phyloP scores from a whole-genome alignment of 202 grass and related monocot genomes.

The Thinopyrum obtusiflorum region DNA sequence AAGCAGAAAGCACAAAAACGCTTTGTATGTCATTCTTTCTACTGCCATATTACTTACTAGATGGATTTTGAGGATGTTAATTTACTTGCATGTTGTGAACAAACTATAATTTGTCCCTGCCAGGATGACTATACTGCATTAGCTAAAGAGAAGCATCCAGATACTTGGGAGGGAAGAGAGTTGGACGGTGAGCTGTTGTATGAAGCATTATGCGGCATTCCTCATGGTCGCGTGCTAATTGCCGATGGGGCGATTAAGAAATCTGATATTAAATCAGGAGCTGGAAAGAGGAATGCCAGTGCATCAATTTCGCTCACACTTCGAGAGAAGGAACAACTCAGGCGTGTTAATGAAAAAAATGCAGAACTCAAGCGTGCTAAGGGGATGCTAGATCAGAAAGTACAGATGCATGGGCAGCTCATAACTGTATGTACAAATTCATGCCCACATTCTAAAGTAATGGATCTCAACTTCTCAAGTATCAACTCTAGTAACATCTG shows the following conservation, averaged over 20 bases:
- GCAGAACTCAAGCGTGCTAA: too few relatives aligned
- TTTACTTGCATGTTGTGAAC: not conserved
- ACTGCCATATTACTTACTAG: too few relatives aligned
- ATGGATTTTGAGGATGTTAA: too few relatives aligned
- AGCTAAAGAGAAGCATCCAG: not conserved
- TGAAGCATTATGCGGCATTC: not conserved
- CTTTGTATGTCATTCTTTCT: too few relatives aligned
- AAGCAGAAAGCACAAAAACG: too few relatives aligned
- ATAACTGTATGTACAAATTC: not conserved
- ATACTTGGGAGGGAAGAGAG: not conserved
- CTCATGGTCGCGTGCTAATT: not conserved
- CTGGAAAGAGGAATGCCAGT: too few relatives aligned
- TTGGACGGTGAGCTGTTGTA: not conserved
- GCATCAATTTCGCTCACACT: too few relatives aligned
- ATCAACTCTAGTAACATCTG: not conserved
- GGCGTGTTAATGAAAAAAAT: too few relatives aligned
- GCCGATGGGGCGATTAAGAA: too few relatives aligned
- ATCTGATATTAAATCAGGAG: too few relatives aligned
- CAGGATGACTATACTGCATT: not conserved
- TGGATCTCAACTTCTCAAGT: not conserved
- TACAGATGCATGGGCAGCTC: not conserved
- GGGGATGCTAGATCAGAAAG: too few relatives aligned
- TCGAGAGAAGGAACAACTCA: too few relatives aligned
- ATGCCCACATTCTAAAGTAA: not conserved
- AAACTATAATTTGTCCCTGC: not conserved